Evolutionary conservation across 345 rosid species (phyloP), one percentile per base, ranked within the genome.

Genomic region (Eucalyptus melliodora): DNA sequence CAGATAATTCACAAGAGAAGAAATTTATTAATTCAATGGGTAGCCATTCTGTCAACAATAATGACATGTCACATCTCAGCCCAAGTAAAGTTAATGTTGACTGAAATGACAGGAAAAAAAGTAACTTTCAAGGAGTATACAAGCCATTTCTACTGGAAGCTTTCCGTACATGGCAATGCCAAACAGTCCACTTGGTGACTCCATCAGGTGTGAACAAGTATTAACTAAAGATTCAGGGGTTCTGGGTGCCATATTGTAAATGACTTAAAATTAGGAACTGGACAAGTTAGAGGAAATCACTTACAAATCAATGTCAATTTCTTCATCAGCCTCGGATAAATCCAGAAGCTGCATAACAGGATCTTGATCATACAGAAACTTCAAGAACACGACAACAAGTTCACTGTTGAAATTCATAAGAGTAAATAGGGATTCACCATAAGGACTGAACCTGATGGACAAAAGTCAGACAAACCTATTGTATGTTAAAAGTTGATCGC

Each of bases 331-430:
- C 92, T 94, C 97, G 88, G 97, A 92, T 87, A 91, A 92, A 87
- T 95, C 97, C 92, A 96, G 90, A 89, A 97, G 92, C 89, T 94
- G 94, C 95, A 92, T 95, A 56, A 97, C 96, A 47, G 99, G 99
- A 94, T 97, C 99, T 95, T 96, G 99, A 92, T 97, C 97, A 89
- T 96, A 97, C 81, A 97, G 92, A 96, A 53, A 53, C 59, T 53
- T 53, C 59, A 53, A 53, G 59, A 53, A 53, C 59, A 53, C 59
- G 9, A 53, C 94, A 87, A 96, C 93, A 87, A 97, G 99, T 92
- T 97, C 99, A 77, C 99, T 97, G 99, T 93, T 91, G 86, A 92
- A 93, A 92, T 50, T 45, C 50, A 72, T 23, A 31, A 23, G 87
- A 55, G 62, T 24, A 40, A 45, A 81, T 53, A 62, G 50, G 37